A percentile compares a stretch with the other conserved stretches of the same genome.
These are phyloP conservation scores for Luvunga scandens DNA, from an alignment of 345 rosid genomes.

Conservation along the genomic window DNA sequence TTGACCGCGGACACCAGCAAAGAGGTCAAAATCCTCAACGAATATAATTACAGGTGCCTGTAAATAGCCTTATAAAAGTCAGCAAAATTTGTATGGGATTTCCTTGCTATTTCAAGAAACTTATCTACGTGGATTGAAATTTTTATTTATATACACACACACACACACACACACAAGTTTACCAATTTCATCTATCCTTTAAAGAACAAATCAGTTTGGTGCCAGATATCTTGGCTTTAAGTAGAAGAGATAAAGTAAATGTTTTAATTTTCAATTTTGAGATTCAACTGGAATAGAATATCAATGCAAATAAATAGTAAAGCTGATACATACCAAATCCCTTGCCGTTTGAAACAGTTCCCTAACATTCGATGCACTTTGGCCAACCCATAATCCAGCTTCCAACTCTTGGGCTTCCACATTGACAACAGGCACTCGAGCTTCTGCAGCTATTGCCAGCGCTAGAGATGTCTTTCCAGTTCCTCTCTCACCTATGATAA, in stretches of 20 bases:
- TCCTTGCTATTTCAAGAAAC: neutral
- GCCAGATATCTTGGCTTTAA: neutral
- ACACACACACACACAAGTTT: neutral
- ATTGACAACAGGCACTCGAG: conserved; percentile 89
- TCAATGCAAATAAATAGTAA: conserved; percentile 11
- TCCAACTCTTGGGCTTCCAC: conserved; percentile 89
- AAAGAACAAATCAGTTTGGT: neutral
- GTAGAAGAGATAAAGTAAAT: neutral
- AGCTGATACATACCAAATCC: conserved; percentile 60
- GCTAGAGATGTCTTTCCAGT: conserved; percentile 94
- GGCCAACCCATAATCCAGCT: conserved; percentile 98
- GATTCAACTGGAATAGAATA: conserved; percentile 10
- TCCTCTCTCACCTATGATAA: conserved; percentile 94
- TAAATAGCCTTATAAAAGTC: conserved; percentile 19
- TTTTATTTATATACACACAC: no score
- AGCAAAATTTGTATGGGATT: conserved; percentile 11
- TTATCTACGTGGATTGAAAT: neutral
- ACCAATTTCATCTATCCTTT: neutral
- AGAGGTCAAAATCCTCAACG: conserved; percentile 96
- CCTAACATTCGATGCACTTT: conserved; percentile 95
- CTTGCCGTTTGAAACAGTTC: conserved; percentile 97
- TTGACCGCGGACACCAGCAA: conserved; percentile 97
- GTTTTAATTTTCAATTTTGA: neutral
- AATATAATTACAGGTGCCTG: conserved; percentile 96
- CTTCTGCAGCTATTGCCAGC: conserved; percentile 94